phyloP scores from a whole-genome alignment of 352 stramenopile genomes.

The Nothophytophthora sp. region DNA sequence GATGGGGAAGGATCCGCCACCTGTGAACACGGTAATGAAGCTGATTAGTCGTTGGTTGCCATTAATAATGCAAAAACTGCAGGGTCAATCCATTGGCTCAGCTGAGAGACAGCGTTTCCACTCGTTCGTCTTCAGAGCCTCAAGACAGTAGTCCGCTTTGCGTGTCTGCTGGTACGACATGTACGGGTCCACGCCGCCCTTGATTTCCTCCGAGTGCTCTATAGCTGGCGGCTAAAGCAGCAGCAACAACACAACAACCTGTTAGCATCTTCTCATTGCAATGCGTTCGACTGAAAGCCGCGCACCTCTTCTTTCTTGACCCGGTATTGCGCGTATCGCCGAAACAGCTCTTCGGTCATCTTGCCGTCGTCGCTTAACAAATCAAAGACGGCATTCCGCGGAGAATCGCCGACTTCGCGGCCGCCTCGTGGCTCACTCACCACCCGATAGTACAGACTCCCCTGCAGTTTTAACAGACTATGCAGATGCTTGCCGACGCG shows the following conservation, averaged over 20 bases:
- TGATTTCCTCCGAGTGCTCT: constrained; percentile 23
- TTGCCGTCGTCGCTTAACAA: constrained; percentile 50
- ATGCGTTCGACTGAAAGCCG: not conserved
- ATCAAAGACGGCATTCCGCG: constrained; percentile 15
- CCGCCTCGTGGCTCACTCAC: constrained; percentile 15
- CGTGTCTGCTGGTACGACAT: constrained; percentile 64
- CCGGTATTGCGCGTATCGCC: constrained; percentile 61
- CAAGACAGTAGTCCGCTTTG: constrained; percentile 57
- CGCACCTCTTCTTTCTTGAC: constrained; percentile 65
- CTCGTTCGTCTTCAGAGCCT: constrained; percentile 44
- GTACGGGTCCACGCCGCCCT: constrained; percentile 45
- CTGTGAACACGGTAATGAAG: too few species aligned
- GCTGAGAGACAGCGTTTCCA: constrained; percentile 38
- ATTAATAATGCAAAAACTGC: too few species aligned
- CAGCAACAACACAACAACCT: not conserved
- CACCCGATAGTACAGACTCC: constrained; percentile 67
- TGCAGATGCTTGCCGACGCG: constrained; percentile 75
- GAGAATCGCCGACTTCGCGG: not conserved
- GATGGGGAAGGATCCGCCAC: too few species aligned
- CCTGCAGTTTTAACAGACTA: constrained; percentile 59
- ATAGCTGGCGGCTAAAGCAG: constrained; percentile 11
- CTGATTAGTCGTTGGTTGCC: too few species aligned
- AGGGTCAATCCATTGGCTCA: constrained; percentile 19
- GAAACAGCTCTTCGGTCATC: constrained; percentile 73
- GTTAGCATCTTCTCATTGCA: not conserved